Conservation (phyloP, 1,284 basidiomycete genomes). For the Thecaphora frezii region DNA sequence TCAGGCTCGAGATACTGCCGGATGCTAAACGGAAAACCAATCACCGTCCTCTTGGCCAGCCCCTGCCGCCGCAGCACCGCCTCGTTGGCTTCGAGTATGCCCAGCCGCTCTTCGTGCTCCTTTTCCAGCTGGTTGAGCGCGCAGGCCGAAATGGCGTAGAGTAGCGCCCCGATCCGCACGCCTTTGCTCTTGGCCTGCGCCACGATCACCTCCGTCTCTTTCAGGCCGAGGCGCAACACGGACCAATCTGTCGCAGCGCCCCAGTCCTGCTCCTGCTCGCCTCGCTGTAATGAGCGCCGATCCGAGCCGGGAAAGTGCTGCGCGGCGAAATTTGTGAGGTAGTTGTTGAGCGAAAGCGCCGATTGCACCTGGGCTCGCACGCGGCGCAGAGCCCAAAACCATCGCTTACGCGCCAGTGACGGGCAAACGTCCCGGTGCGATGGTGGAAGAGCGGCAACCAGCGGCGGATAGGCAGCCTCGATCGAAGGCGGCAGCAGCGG, state of each 20-base stretch:
- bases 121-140: conserved; percentile 31
- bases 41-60: conserved; percentile 8
- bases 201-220: conserved; percentile 2
- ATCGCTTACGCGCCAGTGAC: conserved; percentile 14
- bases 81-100: no score
- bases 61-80: not conserved
- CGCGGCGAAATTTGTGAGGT: not conserved
- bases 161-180: conserved; percentile 23
- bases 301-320: not conserved
- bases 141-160: conserved; percentile 24
- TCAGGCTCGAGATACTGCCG: conserved; percentile 15
- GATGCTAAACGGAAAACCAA: conserved; percentile 31
- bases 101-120: not conserved
- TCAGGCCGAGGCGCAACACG: conserved; percentile 6
- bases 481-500: conserved; percentile 23
- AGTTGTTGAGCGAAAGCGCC: not conserved
- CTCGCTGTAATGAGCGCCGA: no score
- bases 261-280: conserved; percentile 22
- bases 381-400: conserved; percentile 35
- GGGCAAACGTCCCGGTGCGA: not conserved
- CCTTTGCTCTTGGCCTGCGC: conserved; percentile 20
- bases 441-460: conserved; percentile 4
- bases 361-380: conserved; percentile 1
- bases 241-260: conserved; percentile 34
- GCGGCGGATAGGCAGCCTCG: conserved; percentile 24